Conservation (phyloP, 768 basidiomycete species). For the Leccinum disarticulatum region DNA sequence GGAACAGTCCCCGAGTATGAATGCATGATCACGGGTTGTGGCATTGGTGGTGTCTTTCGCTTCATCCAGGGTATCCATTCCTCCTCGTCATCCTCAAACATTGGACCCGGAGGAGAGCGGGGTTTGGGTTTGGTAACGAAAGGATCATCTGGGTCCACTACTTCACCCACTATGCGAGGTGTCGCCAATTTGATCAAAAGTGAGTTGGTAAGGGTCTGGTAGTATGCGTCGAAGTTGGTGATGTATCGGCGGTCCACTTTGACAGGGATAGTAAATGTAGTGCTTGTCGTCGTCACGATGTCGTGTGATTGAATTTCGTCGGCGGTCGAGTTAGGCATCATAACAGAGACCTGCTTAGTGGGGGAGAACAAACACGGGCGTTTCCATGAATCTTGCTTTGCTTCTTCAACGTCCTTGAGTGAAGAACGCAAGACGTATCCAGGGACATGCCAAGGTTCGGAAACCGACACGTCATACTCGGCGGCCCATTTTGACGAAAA, state of each 20-base stretch:
- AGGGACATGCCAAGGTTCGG: background rate
- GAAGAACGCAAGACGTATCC: conserved; percentile 1
- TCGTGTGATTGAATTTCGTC: background rate
- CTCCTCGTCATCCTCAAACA: conserved; percentile 6
- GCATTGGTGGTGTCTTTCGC: background rate
- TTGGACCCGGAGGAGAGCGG: background rate
- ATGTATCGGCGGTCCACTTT: background rate
- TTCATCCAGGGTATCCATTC: conserved; percentile 9
- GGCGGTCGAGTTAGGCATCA: background rate
- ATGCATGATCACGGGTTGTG: too few species aligned
- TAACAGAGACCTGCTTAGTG: background rate
- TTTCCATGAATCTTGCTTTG: background rate
- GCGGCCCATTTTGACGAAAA: background rate
- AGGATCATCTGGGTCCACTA: background rate
- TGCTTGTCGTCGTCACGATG: background rate
- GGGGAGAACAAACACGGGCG: background rate
- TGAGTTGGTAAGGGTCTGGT: background rate
- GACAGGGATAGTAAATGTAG: background rate
- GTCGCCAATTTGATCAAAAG: background rate
- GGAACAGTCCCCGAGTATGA: background rate
- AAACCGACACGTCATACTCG: background rate
- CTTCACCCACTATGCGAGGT: background rate
- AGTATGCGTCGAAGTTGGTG: conserved; percentile 4
- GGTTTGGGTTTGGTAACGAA: background rate
- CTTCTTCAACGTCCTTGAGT: background rate